These are phyloP conservation scores for sunflower (Helianthus annuus) DNA, from an alignment of 129 eudicot genomes.

Conservation along the genomic window DNA sequence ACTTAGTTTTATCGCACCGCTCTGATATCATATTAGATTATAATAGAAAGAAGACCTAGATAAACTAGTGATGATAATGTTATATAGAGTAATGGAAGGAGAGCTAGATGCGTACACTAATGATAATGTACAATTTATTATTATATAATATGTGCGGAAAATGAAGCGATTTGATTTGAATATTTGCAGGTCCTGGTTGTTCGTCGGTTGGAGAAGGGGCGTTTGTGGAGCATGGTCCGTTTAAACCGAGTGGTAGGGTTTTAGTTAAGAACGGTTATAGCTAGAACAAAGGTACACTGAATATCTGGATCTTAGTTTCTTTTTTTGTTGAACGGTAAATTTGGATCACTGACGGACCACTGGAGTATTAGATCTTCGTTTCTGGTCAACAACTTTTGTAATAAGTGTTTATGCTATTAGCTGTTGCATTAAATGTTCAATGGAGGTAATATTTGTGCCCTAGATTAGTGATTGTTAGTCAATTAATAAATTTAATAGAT, in stretches of 20 bases:
- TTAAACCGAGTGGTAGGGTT: conserved; percentile 59
- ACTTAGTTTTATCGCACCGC: too few relatives aligned
- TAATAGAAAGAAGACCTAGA: too few relatives aligned
- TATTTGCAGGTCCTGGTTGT: conserved; percentile 81
- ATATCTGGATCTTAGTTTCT: background rate
- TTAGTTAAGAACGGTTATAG: conserved; percentile 69
- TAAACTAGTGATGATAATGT: too few relatives aligned
- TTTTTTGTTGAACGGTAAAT: too few relatives aligned
- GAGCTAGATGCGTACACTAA: too few relatives aligned
- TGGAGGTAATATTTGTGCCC: conserved; percentile 17
- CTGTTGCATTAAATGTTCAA: conserved; percentile 29
- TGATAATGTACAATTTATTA: too few relatives aligned
- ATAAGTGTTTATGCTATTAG: conserved; percentile 6
- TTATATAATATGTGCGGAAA: too few relatives aligned
- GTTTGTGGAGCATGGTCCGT: conserved; percentile 82
- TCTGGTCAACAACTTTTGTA: background rate
- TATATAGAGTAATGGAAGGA: too few relatives aligned
- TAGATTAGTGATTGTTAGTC: conserved; percentile 9
- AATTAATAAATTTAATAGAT: too few relatives aligned
- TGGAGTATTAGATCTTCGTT: background rate
- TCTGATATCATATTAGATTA: too few relatives aligned
- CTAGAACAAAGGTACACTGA: conserved; percentile 73
- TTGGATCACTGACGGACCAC: too few relatives aligned
- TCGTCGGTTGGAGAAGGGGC: conserved; percentile 86
- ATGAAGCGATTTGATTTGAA: background rate